phyloP scores from a whole-genome alignment of 2,329 filamentous ascomycete species.

The Sporothrix brasiliensis region DNA sequence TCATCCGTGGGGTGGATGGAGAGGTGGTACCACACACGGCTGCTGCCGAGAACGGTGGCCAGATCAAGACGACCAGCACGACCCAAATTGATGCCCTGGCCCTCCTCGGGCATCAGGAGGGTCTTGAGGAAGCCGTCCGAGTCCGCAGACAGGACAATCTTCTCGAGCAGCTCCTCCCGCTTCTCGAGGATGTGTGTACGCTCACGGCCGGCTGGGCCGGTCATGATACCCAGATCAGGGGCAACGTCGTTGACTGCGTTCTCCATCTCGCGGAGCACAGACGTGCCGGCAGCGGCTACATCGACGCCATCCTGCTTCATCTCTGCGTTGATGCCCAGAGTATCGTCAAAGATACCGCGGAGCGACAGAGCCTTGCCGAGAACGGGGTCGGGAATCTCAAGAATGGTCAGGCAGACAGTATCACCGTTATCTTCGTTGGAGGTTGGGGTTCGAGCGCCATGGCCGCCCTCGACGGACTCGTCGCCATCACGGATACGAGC shows the following conservation, averaged over 20 bases:
- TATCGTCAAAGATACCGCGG: constrained; percentile 89
- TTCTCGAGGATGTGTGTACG: constrained; percentile 79
- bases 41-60: constrained; percentile 72
- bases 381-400: constrained; percentile 79
- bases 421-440: constrained; percentile 74
- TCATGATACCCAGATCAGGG: constrained; percentile 75
- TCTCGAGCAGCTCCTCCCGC: constrained; percentile 81
- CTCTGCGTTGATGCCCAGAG: constrained; percentile 89
- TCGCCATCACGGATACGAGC: constrained; percentile 65
- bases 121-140: constrained; percentile 80
- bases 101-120: constrained; percentile 75
- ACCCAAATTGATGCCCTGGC: constrained; percentile 79
- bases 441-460: constrained; percentile 63
- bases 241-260: constrained; percentile 75
- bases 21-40: constrained; percentile 93
- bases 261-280: constrained; percentile 84
- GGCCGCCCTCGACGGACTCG: constrained; percentile 65
- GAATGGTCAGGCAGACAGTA: constrained; percentile 83
- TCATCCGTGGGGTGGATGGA: constrained; percentile 91
- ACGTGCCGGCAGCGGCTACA: constrained; percentile 72
- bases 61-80: constrained; percentile 79
- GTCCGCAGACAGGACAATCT: constrained; percentile 79
- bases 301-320: constrained; percentile 95
- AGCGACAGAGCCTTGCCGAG: constrained; percentile 88
- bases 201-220: constrained; percentile 67